A percentile compares a stretch with the other conserved stretches of the same genome.
phyloP scores from a whole-genome alignment of 352 stramenopile species.

The Globisporangium lucens region DNA sequence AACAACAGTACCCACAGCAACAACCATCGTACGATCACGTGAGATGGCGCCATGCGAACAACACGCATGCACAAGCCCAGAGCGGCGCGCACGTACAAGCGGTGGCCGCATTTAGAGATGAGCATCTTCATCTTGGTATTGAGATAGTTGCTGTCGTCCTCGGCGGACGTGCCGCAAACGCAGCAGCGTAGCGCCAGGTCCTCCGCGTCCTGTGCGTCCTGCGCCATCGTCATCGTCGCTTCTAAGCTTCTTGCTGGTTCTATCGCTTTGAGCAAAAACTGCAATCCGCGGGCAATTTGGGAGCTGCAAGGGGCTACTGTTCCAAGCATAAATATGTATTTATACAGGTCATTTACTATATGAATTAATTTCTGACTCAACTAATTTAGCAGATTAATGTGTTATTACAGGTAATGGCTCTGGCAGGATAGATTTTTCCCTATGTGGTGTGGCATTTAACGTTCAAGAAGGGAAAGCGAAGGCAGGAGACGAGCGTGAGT shows the following conservation, averaged over 20 bases:
- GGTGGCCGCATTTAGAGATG: constrained; percentile 88
- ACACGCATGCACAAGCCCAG: background rate
- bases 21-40: background rate
- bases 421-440: constrained; percentile 5
- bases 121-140: constrained; percentile 93
- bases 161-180: constrained; percentile 80
- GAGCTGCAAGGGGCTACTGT: constrained; percentile 1
- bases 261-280: background rate
- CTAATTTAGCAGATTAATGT: background rate
- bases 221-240: constrained; percentile 27
- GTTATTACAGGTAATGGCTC: background rate
- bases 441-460: background rate
- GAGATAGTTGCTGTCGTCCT: constrained; percentile 87
- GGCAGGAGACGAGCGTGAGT: background rate
- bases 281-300: background rate
- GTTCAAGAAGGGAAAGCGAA: background rate
- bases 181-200: constrained; percentile 83
- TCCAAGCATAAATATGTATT: background rate
- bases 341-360: background rate
- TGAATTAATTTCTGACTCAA: background rate
- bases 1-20: background rate
- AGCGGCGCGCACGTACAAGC: constrained; percentile 60
- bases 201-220: constrained; percentile 42
- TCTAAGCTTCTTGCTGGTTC: background rate
- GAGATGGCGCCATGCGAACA: background rate